Conservation (phyloP, 441 rosid genomes). For the Brassica hybrid region DNA sequence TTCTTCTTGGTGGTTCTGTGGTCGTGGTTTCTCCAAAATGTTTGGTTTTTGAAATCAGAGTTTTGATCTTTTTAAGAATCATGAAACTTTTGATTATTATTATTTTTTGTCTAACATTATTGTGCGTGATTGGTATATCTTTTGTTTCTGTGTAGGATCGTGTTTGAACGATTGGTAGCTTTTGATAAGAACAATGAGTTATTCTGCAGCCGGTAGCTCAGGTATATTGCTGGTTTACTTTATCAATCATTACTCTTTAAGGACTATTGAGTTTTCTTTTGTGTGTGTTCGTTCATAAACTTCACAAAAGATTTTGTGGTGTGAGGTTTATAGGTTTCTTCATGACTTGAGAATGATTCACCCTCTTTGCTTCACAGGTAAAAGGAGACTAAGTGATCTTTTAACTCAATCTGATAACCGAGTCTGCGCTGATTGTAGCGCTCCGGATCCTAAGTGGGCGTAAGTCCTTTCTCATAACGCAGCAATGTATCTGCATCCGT, state of each 20-base stretch:
- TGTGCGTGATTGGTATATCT: not conserved
- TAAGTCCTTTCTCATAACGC: not conserved
- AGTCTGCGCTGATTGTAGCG: constrained; percentile 7
- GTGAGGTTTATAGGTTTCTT: not conserved
- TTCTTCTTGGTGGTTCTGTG: not conserved
- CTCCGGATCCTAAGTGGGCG: constrained; percentile 4
- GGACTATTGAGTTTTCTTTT: not conserved
- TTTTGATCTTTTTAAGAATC: not conserved
- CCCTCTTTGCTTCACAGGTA: not conserved
- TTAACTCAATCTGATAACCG: not conserved
- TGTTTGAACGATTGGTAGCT: not conserved
- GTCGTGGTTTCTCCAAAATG: not conserved
- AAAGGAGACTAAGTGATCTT: not conserved
- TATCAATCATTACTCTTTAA: too few species aligned
- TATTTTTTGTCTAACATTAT: not conserved
- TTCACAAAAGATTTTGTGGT: not conserved
- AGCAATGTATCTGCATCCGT: not conserved
- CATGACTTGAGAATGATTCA: not conserved
- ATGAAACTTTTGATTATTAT: not conserved
- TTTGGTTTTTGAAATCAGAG: not conserved
- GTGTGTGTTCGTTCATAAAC: not conserved
- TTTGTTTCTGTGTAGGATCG: not conserved
- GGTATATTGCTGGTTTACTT: not conserved
- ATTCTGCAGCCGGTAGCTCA: constrained; percentile 2
- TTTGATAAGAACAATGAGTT: not conserved